Evolutionary conservation across 2,329 filamentous ascomycete genomes (phyloP), one percentile per base, ranked within the genome.

Genomic region (Epichloe typhina): DNA sequence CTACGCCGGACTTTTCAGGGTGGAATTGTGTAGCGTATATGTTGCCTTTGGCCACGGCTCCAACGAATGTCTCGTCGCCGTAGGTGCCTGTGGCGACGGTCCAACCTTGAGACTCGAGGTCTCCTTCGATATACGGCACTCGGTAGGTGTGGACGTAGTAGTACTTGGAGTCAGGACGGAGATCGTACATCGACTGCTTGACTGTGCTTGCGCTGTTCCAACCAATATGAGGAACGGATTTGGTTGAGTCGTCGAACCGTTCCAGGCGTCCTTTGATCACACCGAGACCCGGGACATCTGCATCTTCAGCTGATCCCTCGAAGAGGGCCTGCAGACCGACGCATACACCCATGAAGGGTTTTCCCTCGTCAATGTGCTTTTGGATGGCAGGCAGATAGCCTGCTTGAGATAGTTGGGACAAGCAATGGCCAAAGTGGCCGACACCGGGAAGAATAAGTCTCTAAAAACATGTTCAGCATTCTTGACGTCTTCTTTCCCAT

Each of bases 101-200:
- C 91, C 93, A 98, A 26, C 91, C 93, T 36, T 85, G 77, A 50
- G 74, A 73, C 67, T 96, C 89, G 12, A 96, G 74, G 56, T 84
- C 75, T 37, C 85, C 87, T 44, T 77, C 69, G 49, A 70, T 69
- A 65, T 96, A 95, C 3, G 84, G 84, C 26, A 82, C 83, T 52
- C 89, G 90, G 69, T 93, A 98, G 2, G 88, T 90, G 74, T 98
- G 93, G 51, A 98, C 91, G 64, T 98, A 98, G 72, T 98, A 98
- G 74, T 98, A 98, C 68, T 97, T 98, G 63, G 87, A 95, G 49
- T 77, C 76, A 0, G 87, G 83, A 31, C 79, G 74, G 50, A 98
- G 70, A 52, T 86, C 89, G 66, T 91, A 96, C 52, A 97, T 77
- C 58, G 64, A 65, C 52, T 63, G 68, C 53, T 66, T 71, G 53